Evolutionary conservation across 306 rosid species (phyloP).

Genomic region (Dalbergia cochinchinensis): DNA sequence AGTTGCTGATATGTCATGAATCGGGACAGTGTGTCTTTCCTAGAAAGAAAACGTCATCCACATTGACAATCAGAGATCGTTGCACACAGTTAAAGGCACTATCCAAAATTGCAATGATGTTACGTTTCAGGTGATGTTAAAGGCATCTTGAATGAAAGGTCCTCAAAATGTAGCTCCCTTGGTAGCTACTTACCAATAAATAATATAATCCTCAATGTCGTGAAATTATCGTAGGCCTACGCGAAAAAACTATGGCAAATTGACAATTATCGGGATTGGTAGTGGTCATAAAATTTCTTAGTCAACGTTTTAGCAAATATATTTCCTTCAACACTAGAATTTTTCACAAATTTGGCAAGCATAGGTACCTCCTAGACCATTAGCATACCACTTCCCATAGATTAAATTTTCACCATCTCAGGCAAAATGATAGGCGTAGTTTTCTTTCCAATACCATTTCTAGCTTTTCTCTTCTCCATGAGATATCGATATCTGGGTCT

Average conservation of each 20-base stretch:
- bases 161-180: conserved; percentile 7
- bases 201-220: conserved; percentile 1
- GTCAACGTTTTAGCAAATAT: conserved; percentile 16
- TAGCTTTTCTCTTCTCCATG: neutral
- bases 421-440: neutral
- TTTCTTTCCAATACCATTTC: neutral
- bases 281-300: conserved; percentile 16
- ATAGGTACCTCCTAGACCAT: neutral
- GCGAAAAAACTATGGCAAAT: conserved; percentile 10
- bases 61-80: conserved; percentile 27
- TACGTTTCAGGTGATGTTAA: conserved; percentile 10
- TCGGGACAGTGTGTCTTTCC: conserved; percentile 19
- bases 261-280: conserved; percentile 1
- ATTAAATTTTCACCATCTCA: neutral
- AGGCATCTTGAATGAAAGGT: conserved; percentile 28
- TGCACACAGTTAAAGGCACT: conserved; percentile 27
- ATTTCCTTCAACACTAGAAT: conserved; percentile 7
- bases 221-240: conserved; percentile 1
- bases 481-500: too few relatives aligned
- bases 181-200: conserved; percentile 5
- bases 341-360: conserved; percentile 9
- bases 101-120: conserved; percentile 39
- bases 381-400: neutral
- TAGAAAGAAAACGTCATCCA: conserved; percentile 12
- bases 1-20: conserved; percentile 39